Base-by-base conservation (phyloP, 2,329 filamentous ascomycete species). In the Cladosporium sp. region DNA sequence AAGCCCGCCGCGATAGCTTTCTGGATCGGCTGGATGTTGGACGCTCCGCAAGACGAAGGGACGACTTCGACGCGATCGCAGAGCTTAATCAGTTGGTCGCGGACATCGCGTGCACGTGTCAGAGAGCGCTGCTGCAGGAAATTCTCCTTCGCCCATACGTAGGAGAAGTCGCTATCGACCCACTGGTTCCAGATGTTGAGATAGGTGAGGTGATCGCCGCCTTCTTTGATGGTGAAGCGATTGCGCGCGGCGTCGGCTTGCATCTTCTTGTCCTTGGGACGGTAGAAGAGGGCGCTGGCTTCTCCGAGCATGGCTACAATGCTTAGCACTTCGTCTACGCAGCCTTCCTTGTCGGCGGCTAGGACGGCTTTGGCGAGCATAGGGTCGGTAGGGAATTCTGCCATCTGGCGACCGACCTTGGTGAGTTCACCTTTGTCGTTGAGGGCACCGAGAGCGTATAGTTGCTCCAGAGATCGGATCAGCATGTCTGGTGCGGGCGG, bases 161-260 rank as follows among this genome's bases (percentile, higher is more conserved):
- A 89, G 59, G 88, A 91, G 79, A 92, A 99, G 78, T 97, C 94
- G 58, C 88, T 89, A 75, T 98, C 94, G 1, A 93, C 91, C 91
- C 93, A 99, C 76, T 97, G 91, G 72, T 95, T 94, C 88, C 90
- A 99, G 71, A 99, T 90, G 74, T 97, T 97, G 57, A 98, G 86
- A 1, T 96, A 85, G 0, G 92, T 93, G 5, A 95, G 76, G 72
- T 97, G 91, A 75, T 99, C 95, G 49, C 95, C 95, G 39, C 93
- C 93, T 67, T 96, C 93, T 72, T 92, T 92, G 75, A 94, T 83
- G 0, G 92, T 96, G 79, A 98, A 98, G 1, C 94, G 88, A 39
- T 90, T 89, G 16, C 93, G 88, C 0, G 95, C 95, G 67, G 91
- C 92, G 77, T 99, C 94, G 14, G 95, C 95, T 74, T 97, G 92